Percentiles rank a stretch among this genome's conserved stretches.
Evolutionary conservation across 768 basidiomycete species (phyloP).

Genomic region (Ramaria sp.): DNA sequence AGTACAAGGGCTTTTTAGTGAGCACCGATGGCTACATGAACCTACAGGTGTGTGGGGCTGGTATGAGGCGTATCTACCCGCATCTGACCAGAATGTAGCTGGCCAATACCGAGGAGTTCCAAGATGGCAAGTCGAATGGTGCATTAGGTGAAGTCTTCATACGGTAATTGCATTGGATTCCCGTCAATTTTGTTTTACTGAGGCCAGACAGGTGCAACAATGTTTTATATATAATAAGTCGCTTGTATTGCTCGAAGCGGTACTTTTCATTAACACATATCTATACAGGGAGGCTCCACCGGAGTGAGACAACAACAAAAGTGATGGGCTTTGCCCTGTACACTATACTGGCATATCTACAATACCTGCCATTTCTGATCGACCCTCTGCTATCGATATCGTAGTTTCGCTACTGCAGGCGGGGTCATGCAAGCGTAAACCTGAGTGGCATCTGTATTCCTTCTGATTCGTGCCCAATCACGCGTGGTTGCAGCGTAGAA

Average conservation of each 20-base stretch:
- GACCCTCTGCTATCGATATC: background rate
- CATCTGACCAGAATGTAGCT: constrained; percentile 43
- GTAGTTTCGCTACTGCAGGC: background rate
- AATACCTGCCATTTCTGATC: background rate
- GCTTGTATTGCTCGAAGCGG: constrained; percentile 9
- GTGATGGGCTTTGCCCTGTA: background rate
- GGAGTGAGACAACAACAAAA: constrained; percentile 21
- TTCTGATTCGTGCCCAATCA: background rate
- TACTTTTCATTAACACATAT: constrained; percentile 17
- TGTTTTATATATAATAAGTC: constrained; percentile 90
- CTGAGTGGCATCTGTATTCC: background rate
- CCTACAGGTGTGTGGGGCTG: constrained; percentile 58
- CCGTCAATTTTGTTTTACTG: constrained; percentile 7
- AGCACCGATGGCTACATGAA: constrained; percentile 99
- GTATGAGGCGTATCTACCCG: background rate
- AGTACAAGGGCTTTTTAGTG: constrained; percentile 98
- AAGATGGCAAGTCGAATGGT: constrained; percentile 91
- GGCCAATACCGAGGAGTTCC: constrained; percentile 98
- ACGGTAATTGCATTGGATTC: constrained; percentile 42
- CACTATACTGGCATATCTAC: background rate
- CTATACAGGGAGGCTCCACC: constrained; percentile 66
- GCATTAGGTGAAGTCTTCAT: constrained; percentile 99
- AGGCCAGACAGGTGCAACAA: constrained; percentile 69
- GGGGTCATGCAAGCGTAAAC: background rate
- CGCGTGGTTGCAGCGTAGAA: background rate